These are phyloP conservation scores for Parasarocladium wereldwijsianum DNA, from an alignment of 2,329 filamentous ascomycete species.

Conservation along the genomic window DNA sequence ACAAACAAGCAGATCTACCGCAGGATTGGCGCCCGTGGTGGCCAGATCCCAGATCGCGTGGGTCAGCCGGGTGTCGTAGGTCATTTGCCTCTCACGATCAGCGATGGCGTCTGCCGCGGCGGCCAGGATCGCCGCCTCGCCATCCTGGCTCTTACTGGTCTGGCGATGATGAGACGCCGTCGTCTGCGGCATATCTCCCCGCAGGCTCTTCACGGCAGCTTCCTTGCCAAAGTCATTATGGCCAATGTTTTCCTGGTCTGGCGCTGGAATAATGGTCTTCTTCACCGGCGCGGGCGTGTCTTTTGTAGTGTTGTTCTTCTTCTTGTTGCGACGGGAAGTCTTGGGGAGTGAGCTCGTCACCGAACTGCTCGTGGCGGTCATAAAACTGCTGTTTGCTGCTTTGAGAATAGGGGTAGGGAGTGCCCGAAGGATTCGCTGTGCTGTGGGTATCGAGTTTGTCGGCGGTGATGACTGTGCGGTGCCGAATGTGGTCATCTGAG, in stretches of 20 bases:
- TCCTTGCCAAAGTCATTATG: constrained; percentile 14
- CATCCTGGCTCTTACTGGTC: constrained; percentile 10
- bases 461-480: constrained; percentile 62
- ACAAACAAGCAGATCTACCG: constrained; percentile 83
- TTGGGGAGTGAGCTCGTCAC: constrained; percentile 67
- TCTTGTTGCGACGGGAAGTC: constrained; percentile 43
- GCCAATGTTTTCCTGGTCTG: constrained; percentile 36
- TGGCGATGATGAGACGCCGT: constrained; percentile 8
- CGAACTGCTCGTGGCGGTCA: constrained; percentile 79
- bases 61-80: constrained; percentile 75
- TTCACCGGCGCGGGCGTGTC: constrained; percentile 20
- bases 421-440: constrained; percentile 78
- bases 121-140: constrained; percentile 24
- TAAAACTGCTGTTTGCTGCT: constrained; percentile 89
- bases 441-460: constrained; percentile 75
- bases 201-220: constrained; percentile 8
- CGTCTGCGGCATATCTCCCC: constrained; percentile 11
- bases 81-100: constrained; percentile 56
- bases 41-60: constrained; percentile 91
- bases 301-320: constrained; percentile 32
- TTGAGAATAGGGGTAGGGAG: constrained; percentile 83
- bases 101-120: constrained; percentile 46
- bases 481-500: constrained; percentile 71
- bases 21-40: constrained; percentile 82
- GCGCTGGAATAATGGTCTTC: constrained; percentile 19